Evolutionary conservation across 257 asterid genomes (phyloP), one percentile per base, ranked within the genome.

Genomic region (Vinca minor): DNA sequence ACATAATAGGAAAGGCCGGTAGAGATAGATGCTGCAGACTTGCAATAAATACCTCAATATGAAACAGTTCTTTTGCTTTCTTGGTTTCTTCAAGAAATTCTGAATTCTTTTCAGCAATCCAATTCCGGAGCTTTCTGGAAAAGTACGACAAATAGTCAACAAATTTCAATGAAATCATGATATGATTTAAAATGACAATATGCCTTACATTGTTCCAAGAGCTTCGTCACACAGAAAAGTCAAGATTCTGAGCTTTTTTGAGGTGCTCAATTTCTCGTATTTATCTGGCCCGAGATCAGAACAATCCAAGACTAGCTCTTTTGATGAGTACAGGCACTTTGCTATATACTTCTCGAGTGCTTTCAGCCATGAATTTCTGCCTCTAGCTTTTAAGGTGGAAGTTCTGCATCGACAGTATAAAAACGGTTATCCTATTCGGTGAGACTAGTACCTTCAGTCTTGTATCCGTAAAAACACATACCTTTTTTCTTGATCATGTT

Each of bases 221-320:
- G 66, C 75, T 57, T 70, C 75, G 35, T 70, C 70, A 64, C 70
- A 70, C 34, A 64, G 34, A 57, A 70, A 70, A 44, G 35, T 70
- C 47, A 70, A 31, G 65, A 70, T 63, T 29, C 60, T 64, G 58
- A 70, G 65, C 70, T 63, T 70, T 25, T 55, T 45, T 18, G 75
- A 64, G 45, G 65, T 23, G 49, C 57, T 59, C 29, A 63, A 50
- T 31, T 70, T 64, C 8, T 59, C 47, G 26, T 64, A 70, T 31
- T 64, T 63, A 17, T 57, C 75, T n/a, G 39, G 65, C 46, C 60
- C 26, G 66, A 64, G 59, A 12, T 34, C 39, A 52, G 57, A 52
- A 55, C 49, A 70, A 17, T 52, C 65, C 59, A 55, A 12, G 50
- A 35, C 34, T 18, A 70, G 28, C 14, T 65, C 64, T 26, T 45